These are phyloP conservation scores for Colletotrichum chrysophilum DNA, from an alignment of 2,329 filamentous ascomycete genomes.

Conservation along the genomic window DNA sequence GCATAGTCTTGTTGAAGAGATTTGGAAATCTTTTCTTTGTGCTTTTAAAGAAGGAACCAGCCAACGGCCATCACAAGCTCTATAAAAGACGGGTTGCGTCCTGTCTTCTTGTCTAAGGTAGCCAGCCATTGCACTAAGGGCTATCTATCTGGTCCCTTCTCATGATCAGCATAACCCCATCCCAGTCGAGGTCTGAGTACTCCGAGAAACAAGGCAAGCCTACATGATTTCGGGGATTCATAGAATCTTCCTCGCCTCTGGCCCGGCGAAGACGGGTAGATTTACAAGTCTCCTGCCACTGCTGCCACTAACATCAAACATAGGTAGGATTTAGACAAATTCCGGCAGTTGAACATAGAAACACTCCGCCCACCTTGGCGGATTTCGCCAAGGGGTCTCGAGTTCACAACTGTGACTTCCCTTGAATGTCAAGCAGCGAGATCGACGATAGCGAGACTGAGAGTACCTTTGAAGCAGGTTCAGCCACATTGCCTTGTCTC, in stretches of 20 bases:
- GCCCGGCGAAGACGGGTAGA: background rate
- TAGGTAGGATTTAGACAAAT: background rate
- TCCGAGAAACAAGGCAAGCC: background rate
- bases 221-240: background rate
- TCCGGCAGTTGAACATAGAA: background rate
- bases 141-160: too few relatives aligned
- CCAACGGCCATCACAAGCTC: rapidly evolving
- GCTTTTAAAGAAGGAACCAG: too few relatives aligned
- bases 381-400: background rate
- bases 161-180: background rate
- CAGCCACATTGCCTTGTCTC: background rate
- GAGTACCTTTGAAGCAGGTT: background rate
- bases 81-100: background rate
- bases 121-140: too few relatives aligned
- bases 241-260: background rate
- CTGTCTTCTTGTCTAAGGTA: background rate
- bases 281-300: background rate
- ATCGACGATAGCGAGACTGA: background rate
- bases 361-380: background rate
- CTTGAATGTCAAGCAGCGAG: background rate
- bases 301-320: background rate
- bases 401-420: background rate
- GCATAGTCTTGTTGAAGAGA: too few relatives aligned
- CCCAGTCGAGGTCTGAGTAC: rapidly evolving
- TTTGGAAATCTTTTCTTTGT: too few relatives aligned